Base-by-base conservation (phyloP, 371 early-diverging fungal species). In the Cokeromyces recurvatus region DNA sequence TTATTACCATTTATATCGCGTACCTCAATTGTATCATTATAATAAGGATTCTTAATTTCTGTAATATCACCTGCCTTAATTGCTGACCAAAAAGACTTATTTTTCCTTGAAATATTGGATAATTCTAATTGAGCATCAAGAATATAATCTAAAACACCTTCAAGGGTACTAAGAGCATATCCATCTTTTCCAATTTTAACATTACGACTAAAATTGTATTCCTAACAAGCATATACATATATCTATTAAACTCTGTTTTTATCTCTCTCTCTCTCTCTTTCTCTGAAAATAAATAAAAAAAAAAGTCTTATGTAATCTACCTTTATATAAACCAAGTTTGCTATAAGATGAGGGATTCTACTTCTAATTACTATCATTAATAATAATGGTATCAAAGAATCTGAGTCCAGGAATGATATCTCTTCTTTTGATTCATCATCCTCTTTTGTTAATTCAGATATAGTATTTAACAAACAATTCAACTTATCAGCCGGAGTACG, bases 241-340 rank as follows among this genome's bases (percentile, higher is more conserved):
- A 5, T 38, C 14, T 23, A 9, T n/a, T 34, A 15, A 38, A 12
- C n/a, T n/a, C n/a, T n/a, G n/a, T n/a, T n/a, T n/a, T n/a, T n/a
- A n/a, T n/a, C n/a, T n/a, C n/a, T n/a, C 17, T 23, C 1, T 14
- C 5, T 16, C 11, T 17, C 10, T 16, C 21, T 42, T 5, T 36
- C 16, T n/a, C 14, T 25, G 12, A 24, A 14, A 20, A 50, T 1
- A 14, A 6, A 23, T 34, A 14, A 12, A 22, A 16, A 14, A 10
- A 5, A 9, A 8, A n/a, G 1, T 12, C 2, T 14, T 31, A n/a
- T 38, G 25, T 59, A 63, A n/a, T n/a, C n/a, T n/a, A n/a, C n/a
- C 46, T 67, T 73, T 69, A 81, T 81, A 32, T 78, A 81, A 7
- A 66, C 63, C n/a, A 77, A 35, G 38, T 78, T 77, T 6, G 78